A percentile compares a stretch with the other conserved stretches of the same genome.
These are phyloP conservation scores for Staphylotrichum tortipilum DNA, from an alignment of 495 filamentous ascomycete genomes.

Conservation along the genomic window DNA sequence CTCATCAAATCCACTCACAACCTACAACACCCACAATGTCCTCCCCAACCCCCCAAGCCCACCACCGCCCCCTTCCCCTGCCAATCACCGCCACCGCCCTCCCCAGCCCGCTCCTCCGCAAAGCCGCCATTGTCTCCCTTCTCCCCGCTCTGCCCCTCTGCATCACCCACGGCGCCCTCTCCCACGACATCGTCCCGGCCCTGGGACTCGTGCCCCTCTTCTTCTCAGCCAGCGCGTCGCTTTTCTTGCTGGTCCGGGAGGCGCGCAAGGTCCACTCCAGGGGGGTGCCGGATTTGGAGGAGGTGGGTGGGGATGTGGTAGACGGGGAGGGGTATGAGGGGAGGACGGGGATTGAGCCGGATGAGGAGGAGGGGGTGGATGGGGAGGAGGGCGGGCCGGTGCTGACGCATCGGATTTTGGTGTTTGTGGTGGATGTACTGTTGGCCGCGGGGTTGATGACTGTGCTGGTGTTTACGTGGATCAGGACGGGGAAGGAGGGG, in stretches of 20 bases:
- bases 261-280: background rate
- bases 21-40: background rate
- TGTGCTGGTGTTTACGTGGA: constrained; percentile 34
- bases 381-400: constrained; percentile 2
- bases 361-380: constrained; percentile 10
- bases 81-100: background rate
- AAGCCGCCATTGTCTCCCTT: constrained; percentile 39
- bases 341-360: constrained; percentile 5
- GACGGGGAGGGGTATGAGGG: background rate
- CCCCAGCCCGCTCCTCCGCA: constrained; percentile 22
- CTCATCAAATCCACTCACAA: no score
- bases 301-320: background rate
- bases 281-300: background rate
- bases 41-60: background rate
- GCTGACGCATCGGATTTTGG: constrained; percentile 27
- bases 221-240: constrained; percentile 24
- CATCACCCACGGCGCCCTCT: constrained; percentile 33
- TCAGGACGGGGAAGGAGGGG: constrained; percentile 8
- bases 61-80: background rate
- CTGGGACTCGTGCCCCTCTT: constrained; percentile 34
- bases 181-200: constrained; percentile 27
- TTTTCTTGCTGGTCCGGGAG: constrained; percentile 19
- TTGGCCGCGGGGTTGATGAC: constrained; percentile 30
- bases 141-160: constrained; percentile 46
- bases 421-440: constrained; percentile 30